phyloP scores from a whole-genome alignment of 495 filamentous ascomycete species.

The Penicillium maclennaniae region DNA sequence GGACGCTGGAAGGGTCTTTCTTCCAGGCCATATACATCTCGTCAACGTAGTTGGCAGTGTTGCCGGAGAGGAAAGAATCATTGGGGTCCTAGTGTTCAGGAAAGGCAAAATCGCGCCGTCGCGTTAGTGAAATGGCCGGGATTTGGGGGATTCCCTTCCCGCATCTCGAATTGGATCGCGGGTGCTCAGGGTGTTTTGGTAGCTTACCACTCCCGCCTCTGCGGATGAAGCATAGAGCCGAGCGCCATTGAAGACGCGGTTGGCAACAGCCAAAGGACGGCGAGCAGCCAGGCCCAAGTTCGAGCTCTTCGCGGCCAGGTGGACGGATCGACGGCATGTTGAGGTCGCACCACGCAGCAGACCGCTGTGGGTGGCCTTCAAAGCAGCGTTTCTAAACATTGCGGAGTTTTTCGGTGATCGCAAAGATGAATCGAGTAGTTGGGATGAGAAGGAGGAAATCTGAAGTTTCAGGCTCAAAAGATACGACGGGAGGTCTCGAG shows the following conservation, averaged over 20 bases:
- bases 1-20: slow-evolving; percentile 85
- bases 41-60: slow-evolving; percentile 96
- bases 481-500: slow-evolving; percentile 7
- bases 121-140: slow-evolving; percentile 25
- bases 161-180: slow-evolving; percentile 8
- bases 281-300: slow-evolving; percentile 42
- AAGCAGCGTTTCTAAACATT: slow-evolving; percentile 45
- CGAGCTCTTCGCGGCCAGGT: slow-evolving; percentile 43
- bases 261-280: slow-evolving; percentile 40
- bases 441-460: slow-evolving; percentile 1
- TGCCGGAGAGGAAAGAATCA: slow-evolving; percentile 92
- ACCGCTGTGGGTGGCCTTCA: slow-evolving; percentile 48
- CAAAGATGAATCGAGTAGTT: slow-evolving; percentile 11
- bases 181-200: slow-evolving; percentile 6
- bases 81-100: slow-evolving; percentile 61
- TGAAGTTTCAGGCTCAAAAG: slow-evolving; percentile 7
- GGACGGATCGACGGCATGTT: slow-evolving; percentile 41
- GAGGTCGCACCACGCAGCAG: slow-evolving; percentile 51
- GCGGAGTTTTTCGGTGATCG: slow-evolving; percentile 31
- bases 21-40: slow-evolving; percentile 99
- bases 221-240: slow-evolving; percentile 56
- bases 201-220: slow-evolving; percentile 43
- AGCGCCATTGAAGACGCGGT: slow-evolving; percentile 32
- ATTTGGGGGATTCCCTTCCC: slow-evolving; percentile 2
- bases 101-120: slow-evolving; percentile 17